Base-by-base conservation (phyloP, 73 alveolate species). In the Blepharisma japonicum region DNA sequence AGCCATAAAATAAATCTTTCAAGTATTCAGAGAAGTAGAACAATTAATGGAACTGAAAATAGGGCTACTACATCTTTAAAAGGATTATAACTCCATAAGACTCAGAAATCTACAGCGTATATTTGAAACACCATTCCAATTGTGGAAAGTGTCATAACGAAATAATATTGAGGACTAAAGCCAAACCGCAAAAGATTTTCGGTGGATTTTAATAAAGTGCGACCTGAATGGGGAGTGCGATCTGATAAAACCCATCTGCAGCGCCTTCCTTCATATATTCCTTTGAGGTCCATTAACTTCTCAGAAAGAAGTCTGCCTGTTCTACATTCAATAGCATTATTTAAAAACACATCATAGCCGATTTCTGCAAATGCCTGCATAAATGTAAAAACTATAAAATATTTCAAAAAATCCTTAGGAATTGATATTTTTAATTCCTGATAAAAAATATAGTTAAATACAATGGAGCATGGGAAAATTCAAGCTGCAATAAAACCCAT, bases 321-420 rank as follows among this genome's bases (percentile, higher is more conserved):
- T 61, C 23, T 61, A 61, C 74, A 61, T 61, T 61, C 74, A 61
- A 61, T 61, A 18, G 74, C 74, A 25, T 61, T 61, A 61, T 61
- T 61, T 39, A 61, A 61, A 61, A 61, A 61, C 14, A 61, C 47
- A 5, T 61, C 74, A 61, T 61, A 61, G 4, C 74, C 74, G 2
- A 61, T 39, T 25, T 61, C 74, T 14, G 74, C 74, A 61, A 61
- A 61, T 1, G 74, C 74, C 47, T 61, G 74, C 14, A 61, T 61
- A 8, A 39, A 20, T 0, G 74, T 14, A 5, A 61, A 61, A 20
- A 61, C 74, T 0, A 61, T 61, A 25, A 61, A 61, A 25, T 61
- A 61, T 39, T 61, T 61, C 14, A 61, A 25, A 5, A 61, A 61
- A 61, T 25, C 23, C 4, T 61, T 61, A n/a, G 74, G 18, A 18